phyloP scores from a whole-genome alignment of 805 yeast species.

The Teunomyces gatunensis region DNA sequence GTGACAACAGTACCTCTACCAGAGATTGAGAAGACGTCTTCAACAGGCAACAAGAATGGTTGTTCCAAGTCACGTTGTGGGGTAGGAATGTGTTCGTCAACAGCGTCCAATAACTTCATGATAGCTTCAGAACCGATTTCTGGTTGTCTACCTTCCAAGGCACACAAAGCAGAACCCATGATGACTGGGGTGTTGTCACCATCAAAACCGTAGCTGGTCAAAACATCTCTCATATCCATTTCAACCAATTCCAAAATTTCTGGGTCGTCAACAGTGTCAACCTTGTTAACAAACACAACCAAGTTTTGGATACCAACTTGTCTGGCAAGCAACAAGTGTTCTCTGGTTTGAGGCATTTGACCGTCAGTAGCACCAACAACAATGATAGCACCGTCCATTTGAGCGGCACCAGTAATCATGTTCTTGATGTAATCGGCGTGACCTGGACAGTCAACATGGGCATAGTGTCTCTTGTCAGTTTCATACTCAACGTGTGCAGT shows the following conservation, averaged over 20 bases:
- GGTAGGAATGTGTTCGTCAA: conserved; percentile 93
- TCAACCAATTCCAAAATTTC: conserved; percentile 99
- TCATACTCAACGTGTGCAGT: conserved; percentile 98
- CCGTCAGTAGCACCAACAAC: conserved; percentile 99
- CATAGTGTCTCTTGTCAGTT: conserved; percentile 91
- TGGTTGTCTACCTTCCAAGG: conserved; percentile 82
- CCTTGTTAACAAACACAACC: conserved; percentile 97
- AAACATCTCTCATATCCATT: conserved; percentile 99
- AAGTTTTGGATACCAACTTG: conserved; percentile 98
- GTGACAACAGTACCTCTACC: conserved; percentile 99
- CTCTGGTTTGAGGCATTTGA: conserved; percentile 99
- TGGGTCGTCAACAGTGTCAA: conserved; percentile 96
- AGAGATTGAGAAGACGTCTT: conserved; percentile 95
- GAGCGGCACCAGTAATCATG: conserved; percentile 99
- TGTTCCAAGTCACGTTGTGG: conserved; percentile 95
- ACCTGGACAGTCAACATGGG: conserved; percentile 98
- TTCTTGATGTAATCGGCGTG: conserved; percentile 98
- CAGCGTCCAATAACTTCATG: conserved; percentile 79
- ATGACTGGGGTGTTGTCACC: conserved; percentile 98
- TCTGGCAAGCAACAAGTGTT: conserved; percentile 96
- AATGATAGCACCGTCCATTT: conserved; percentile 99
- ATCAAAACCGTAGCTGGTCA: conserved; percentile 89
- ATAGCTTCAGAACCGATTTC: conserved; percentile 91
- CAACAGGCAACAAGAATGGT: conserved; percentile 96
- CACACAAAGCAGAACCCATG: conserved; percentile 98